Conservation (phyloP, 306 rosid genomes). For the Vachellia collinsii region DNA sequence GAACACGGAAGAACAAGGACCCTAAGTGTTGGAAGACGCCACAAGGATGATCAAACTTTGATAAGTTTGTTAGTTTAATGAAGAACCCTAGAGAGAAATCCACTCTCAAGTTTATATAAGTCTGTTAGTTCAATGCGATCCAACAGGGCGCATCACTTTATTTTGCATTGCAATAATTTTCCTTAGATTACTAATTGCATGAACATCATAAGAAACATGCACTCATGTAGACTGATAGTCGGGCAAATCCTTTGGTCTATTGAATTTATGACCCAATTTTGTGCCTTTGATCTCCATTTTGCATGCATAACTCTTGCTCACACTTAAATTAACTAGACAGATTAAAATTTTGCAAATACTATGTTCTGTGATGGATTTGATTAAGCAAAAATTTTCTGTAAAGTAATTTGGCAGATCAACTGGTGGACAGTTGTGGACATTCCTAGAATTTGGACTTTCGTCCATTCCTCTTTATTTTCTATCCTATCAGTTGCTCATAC, state of each 20-base stretch:
- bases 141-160: too few species aligned
- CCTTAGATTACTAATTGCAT: conserved; percentile 10
- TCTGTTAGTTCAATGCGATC: too few species aligned
- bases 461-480: not conserved
- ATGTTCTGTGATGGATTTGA: not conserved
- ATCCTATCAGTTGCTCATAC: conserved; percentile 11
- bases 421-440: not conserved
- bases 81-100: too few species aligned
- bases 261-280: not conserved
- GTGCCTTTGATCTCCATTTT: not conserved
- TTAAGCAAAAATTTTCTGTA: not conserved
- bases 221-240: not conserved
- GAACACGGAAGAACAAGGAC: too few species aligned
- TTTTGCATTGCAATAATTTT: conserved; percentile 13
- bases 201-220: conserved; percentile 10
- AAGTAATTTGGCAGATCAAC: not conserved
- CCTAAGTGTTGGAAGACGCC: too few species aligned
- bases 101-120: too few species aligned
- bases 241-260: not conserved
- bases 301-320: not conserved
- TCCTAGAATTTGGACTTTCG: not conserved
- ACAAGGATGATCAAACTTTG: too few species aligned
- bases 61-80: too few species aligned
- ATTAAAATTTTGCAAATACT: not conserved
- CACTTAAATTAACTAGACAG: not conserved